Percentiles rank a stretch among this genome's conserved stretches.
Evolutionary conservation across 257 asterid species (phyloP).

Genomic region (Fraxinus americana): DNA sequence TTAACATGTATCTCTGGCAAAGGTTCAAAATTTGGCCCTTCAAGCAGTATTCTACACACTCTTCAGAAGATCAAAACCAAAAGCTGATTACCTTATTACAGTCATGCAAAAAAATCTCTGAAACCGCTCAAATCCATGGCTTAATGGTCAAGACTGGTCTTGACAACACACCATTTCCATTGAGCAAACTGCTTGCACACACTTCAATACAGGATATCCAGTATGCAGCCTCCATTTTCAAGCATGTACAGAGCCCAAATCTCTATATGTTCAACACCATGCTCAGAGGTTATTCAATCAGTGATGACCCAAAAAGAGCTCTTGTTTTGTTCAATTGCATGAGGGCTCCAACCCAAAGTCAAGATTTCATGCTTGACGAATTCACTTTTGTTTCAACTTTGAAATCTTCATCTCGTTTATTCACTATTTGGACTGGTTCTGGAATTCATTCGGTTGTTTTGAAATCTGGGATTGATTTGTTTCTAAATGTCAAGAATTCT

Average conservation of each 20-base stretch:
- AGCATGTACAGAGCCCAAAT: slow-evolving; percentile 45
- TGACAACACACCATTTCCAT: slow-evolving; percentile 47
- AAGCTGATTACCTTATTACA: slow-evolving; percentile 47
- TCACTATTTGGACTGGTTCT: slow-evolving; percentile 41
- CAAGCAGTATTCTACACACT: slow-evolving; percentile 25
- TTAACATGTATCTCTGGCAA: slow-evolving; percentile 20
- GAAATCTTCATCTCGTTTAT: slow-evolving; percentile 46
- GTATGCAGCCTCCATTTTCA: slow-evolving; percentile 57
- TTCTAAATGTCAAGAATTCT: slow-evolving; percentile 53
- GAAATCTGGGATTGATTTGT: slow-evolving; percentile 51
- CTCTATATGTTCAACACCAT: slow-evolving; percentile 59
- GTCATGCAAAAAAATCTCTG: slow-evolving; percentile 45
- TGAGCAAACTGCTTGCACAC: slow-evolving; percentile 66
- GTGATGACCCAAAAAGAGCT: slow-evolving; percentile 38
- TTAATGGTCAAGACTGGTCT: slow-evolving; percentile 61
- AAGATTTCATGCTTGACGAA: slow-evolving; percentile 44
- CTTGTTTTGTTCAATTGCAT: slow-evolving; percentile 49
- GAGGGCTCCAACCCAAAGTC: slow-evolving; percentile 32
- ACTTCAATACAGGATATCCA: slow-evolving; percentile 39
- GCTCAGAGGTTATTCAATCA: slow-evolving; percentile 54
- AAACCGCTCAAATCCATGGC: slow-evolving; percentile 57
- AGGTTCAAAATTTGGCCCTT: slow-evolving; percentile 15
- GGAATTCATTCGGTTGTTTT: slow-evolving; percentile 47
- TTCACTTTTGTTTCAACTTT: slow-evolving; percentile 53
- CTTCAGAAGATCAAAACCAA: slow-evolving; percentile 34